These are phyloP conservation scores for Chondrus crispus DNA, from an alignment of 23 red algal genomes.

Conservation along the genomic window DNA sequence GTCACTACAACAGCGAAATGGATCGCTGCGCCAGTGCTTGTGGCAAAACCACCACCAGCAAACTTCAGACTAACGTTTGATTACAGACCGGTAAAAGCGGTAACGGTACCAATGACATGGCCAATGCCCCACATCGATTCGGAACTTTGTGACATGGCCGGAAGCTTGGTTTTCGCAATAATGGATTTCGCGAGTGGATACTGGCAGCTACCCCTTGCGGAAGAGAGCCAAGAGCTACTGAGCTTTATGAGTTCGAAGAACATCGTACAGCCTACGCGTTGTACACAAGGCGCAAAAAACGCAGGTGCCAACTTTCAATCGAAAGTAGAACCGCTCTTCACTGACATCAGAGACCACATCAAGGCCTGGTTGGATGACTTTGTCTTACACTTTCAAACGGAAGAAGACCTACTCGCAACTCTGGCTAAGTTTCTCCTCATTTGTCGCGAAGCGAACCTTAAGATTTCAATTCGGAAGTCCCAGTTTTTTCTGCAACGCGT, in stretches of 20 bases:
- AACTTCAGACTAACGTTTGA: slow-evolving; percentile 23
- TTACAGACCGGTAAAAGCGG: background rate
- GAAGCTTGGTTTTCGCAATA: background rate
- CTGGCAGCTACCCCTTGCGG: background rate
- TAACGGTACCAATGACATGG: background rate
- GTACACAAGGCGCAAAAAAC: background rate
- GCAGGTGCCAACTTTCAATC: slow-evolving; percentile 31
- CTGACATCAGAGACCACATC: slow-evolving; percentile 2
- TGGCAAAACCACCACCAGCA: slow-evolving; percentile 2
- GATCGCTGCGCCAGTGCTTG: slow-evolving; percentile 6
- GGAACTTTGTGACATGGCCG: background rate
- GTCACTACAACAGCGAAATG: background rate
- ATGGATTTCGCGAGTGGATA: slow-evolving; percentile 16
- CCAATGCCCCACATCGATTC: background rate
- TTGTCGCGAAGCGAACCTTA: background rate
- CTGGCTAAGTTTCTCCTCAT: slow-evolving; percentile 6
- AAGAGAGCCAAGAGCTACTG: background rate
- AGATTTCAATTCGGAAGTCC: background rate
- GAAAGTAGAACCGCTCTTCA: slow-evolving; percentile 6
- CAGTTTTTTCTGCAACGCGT: background rate
- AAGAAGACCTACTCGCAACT: background rate
- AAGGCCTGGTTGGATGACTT: slow-evolving; percentile 35
- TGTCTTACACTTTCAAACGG: background rate
- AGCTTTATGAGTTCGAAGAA: no score
- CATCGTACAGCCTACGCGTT: background rate